A percentile compares a stretch with the other conserved stretches of the same genome.
Conservation (phyloP, 495 filamentous ascomycete species). For the Aspergillus biplanus region DNA sequence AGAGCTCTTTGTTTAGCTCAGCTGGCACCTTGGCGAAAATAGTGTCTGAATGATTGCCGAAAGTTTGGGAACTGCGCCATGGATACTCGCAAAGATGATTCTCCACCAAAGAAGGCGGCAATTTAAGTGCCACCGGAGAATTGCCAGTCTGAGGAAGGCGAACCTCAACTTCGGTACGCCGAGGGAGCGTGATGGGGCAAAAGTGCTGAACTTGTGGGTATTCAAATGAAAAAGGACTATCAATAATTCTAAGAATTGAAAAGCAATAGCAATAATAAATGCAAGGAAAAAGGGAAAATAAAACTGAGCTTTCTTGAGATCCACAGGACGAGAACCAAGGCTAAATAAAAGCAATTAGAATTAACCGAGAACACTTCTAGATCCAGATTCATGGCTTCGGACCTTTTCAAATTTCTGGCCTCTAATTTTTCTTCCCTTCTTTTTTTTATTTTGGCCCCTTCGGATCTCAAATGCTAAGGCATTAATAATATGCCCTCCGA, state of each 20-base stretch:
- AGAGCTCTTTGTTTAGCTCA: not conserved
- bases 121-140: conserved; percentile 42
- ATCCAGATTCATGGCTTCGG: not conserved
- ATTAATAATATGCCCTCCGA: conserved; percentile 1
- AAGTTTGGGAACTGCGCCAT: not conserved
- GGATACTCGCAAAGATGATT: conserved; percentile 7
- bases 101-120: conserved; percentile 31
- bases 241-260: not conserved
- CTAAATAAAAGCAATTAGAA: not conserved
- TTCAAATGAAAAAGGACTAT: not conserved
- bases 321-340: not conserved
- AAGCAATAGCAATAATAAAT: not conserved
- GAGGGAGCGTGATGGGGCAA: not conserved
- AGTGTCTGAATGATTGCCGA: not conserved
- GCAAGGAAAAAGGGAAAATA: not conserved
- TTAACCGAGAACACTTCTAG: conserved; percentile 18
- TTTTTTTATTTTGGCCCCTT: not conserved
- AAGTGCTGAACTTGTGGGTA: conserved; percentile 11
- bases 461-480: not conserved
- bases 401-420: not conserved
- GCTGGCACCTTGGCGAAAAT: not conserved
- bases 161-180: conserved; percentile 6
- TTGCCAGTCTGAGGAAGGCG: conserved; percentile 31
- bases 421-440: not conserved
- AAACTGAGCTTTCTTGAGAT: not conserved